phyloP scores from a whole-genome alignment of 345 rosid genomes.

The Geranium rotundifolium region DNA sequence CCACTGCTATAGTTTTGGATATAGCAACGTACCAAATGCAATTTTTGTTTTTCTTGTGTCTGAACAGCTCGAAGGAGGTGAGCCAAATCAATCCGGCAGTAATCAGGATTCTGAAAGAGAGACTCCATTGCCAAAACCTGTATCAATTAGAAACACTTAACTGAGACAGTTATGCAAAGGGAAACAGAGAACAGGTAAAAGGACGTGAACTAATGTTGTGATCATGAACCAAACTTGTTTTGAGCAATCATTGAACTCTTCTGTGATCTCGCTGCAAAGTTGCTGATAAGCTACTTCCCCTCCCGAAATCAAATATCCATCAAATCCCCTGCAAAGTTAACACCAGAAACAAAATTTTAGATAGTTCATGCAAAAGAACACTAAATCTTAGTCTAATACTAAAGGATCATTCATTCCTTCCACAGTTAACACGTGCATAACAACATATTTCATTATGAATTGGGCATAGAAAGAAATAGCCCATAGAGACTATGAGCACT shows the following conservation, averaged over 20 bases:
- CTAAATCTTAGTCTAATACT: background rate
- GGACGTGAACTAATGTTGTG: background rate
- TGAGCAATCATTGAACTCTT: constrained; percentile 77
- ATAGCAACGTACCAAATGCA: constrained; percentile 45
- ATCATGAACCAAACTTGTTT: constrained; percentile 42
- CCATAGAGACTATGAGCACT: background rate
- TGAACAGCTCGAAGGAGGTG: constrained; percentile 66
- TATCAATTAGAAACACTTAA: constrained; percentile 3
- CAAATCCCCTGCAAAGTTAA: constrained; percentile 48
- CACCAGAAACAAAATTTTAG: background rate
- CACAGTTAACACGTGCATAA: background rate
- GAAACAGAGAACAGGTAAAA: background rate
- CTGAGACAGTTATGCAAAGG: background rate
- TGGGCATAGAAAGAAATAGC: background rate
- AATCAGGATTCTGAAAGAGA: constrained; percentile 34
- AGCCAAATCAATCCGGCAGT: constrained; percentile 58
- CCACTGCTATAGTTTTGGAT: background rate
- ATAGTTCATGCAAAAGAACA: background rate
- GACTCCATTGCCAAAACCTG: constrained; percentile 77
- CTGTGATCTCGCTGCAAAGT: constrained; percentile 67
- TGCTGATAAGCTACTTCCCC: constrained; percentile 72
- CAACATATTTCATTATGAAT: background rate
- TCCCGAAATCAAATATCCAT: constrained; percentile 59
- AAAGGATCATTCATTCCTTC: background rate
- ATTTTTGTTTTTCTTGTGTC: constrained; percentile 71